A percentile compares a stretch with the other conserved stretches of the same genome.
phyloP scores from a whole-genome alignment of 192 early-diverging fungal genomes.

The Spizellomyces sp. region DNA sequence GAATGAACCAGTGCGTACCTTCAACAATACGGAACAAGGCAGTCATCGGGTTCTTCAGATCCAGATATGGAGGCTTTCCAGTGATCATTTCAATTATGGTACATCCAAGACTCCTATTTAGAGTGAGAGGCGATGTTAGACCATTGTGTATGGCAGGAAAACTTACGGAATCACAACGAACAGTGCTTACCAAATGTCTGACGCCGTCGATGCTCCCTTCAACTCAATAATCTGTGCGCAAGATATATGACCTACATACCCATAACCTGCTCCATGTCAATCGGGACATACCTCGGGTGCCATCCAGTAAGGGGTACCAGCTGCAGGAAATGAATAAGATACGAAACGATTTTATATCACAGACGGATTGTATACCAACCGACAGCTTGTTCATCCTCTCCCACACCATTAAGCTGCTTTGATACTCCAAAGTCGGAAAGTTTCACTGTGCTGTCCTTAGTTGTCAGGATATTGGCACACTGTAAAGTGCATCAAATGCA shows the following conservation, averaged over 20 bases:
- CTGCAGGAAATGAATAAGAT: not conserved
- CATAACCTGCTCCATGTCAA: not conserved
- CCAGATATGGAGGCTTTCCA: conserved; percentile 86
- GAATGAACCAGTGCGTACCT: conserved; percentile 4
- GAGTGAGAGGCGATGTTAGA: not conserved
- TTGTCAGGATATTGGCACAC: conserved; percentile 87
- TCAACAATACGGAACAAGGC: conserved; percentile 90
- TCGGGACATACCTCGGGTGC: conserved; percentile 42
- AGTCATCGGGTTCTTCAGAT: conserved; percentile 78
- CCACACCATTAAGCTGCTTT: conserved; percentile 60
- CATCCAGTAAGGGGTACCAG: conserved; percentile 51
- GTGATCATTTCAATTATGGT: conserved; percentile 92
- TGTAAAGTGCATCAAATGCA: not conserved
- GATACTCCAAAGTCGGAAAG: conserved; percentile 95
- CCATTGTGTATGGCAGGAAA: not conserved
- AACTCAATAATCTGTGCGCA: conserved; percentile 73
- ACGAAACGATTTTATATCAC: too few species aligned
- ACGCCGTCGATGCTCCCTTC: conserved; percentile 79
- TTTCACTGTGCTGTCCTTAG: conserved; percentile 93
- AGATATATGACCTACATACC: not conserved
- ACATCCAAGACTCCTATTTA: conserved; percentile 77
- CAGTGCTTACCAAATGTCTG: conserved; percentile 78
- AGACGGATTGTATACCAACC: conserved; percentile 58
- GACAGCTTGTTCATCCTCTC: conserved; percentile 67
- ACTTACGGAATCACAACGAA: not conserved